Percentiles rank a stretch among this genome's conserved stretches.
Conservation (phyloP, 2,329 filamentous ascomycete genomes). For the Penicillium freii region DNA sequence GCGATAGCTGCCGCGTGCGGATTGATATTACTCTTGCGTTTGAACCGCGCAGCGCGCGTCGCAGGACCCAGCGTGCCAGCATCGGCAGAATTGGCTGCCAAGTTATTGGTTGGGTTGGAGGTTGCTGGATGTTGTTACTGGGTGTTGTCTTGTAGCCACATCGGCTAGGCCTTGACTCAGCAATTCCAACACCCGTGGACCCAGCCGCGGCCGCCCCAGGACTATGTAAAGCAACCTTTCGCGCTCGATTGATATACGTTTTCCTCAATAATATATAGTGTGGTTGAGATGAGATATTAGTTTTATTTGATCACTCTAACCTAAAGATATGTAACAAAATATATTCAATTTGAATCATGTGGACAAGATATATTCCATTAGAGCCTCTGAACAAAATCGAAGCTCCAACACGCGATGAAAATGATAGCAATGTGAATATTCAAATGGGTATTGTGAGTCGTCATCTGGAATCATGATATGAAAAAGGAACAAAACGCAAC, state of each 20-base stretch:
- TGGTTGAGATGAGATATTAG: too few species aligned
- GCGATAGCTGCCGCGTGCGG: background rate
- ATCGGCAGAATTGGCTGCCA: background rate
- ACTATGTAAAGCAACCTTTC: too few species aligned
- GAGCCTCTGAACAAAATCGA: background rate
- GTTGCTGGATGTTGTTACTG: background rate
- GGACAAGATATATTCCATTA: slow-evolving; percentile 2
- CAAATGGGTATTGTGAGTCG: slow-evolving; percentile 25
- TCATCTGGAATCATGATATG: slow-evolving; percentile 18
- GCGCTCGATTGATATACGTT: background rate
- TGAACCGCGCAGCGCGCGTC: background rate
- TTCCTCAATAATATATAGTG: background rate
- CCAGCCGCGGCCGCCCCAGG: background rate
- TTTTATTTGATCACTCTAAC: too few species aligned
- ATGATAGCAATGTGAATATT: slow-evolving; percentile 14
- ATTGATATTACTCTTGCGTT: background rate
- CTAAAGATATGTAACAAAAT: background rate
- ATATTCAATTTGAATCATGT: slow-evolving; percentile 1
- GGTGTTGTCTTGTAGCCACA: background rate
- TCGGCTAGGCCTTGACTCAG: slow-evolving; percentile 3
- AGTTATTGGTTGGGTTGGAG: background rate
- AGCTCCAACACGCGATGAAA: slow-evolving; percentile 4
- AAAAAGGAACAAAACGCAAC: slow-evolving; percentile 3
- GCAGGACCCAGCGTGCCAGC: background rate
- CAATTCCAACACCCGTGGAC: background rate